phyloP scores from a whole-genome alignment of 345 rosid species.

The Kernera saxatilis region DNA sequence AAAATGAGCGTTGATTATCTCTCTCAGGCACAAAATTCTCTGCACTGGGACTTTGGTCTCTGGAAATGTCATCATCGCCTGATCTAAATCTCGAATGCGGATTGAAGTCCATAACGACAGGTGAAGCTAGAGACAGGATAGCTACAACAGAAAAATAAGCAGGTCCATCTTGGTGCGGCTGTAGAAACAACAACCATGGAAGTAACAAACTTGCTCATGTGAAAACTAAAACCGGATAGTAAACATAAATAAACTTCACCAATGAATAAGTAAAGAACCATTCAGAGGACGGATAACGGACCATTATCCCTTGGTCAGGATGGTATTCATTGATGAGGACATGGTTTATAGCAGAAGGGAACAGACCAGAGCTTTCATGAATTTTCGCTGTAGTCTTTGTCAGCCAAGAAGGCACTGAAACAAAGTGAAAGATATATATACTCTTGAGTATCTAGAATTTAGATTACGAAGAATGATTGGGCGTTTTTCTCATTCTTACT shows the following conservation, averaged over 20 bases:
- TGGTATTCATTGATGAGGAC: slow-evolving; percentile 89
- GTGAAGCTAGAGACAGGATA: slow-evolving; percentile 76
- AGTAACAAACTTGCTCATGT: background rate
- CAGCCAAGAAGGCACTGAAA: slow-evolving; percentile 77
- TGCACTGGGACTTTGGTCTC: slow-evolving; percentile 3
- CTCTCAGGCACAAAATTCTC: slow-evolving; percentile 24
- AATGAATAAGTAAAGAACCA: background rate
- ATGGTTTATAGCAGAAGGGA: slow-evolving; percentile 73
- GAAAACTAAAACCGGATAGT: background rate
- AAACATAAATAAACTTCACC: background rate
- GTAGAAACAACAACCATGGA: slow-evolving; percentile 24
- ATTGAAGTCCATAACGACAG: slow-evolving; percentile 77
- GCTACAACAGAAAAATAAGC: slow-evolving; percentile 91
- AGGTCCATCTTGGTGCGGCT: slow-evolving; percentile 98
- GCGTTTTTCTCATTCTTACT: slow-evolving; percentile 19
- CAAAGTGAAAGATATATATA: slow-evolving; percentile 1
- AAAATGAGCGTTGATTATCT: slow-evolving; percentile 43
- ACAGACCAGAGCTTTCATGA: slow-evolving; percentile 55
- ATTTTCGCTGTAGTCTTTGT: slow-evolving; percentile 54
- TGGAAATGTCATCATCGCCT: slow-evolving; percentile 8
- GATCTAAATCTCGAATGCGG: slow-evolving; percentile 61
- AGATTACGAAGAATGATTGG: background rate
- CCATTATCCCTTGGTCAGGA: slow-evolving; percentile 89
- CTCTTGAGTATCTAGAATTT: background rate
- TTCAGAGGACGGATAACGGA: slow-evolving; percentile 14